Evolutionary conservation across 495 filamentous ascomycete genomes (phyloP).

Genomic region (Cercophora scortea): DNA sequence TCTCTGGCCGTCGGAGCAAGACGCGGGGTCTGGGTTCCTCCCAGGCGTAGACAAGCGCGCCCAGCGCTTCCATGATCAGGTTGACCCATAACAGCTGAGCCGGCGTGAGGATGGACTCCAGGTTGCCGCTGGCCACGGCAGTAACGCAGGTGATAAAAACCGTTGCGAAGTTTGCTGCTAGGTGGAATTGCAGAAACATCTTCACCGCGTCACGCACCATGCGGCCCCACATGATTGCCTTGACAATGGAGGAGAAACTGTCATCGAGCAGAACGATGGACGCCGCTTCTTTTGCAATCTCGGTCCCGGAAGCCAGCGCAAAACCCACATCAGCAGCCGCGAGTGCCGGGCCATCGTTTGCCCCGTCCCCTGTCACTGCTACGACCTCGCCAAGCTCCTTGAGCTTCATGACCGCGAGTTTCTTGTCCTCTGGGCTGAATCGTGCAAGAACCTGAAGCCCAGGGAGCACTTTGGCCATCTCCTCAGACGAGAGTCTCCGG

Average conservation of each 20-base stretch:
- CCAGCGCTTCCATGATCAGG: slow-evolving; percentile 93
- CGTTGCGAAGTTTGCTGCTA: slow-evolving; percentile 87
- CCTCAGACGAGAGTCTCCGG: slow-evolving; percentile 53
- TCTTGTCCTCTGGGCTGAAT: slow-evolving; percentile 79
- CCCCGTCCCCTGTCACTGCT: slow-evolving; percentile 88
- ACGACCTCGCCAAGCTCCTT: slow-evolving; percentile 86
- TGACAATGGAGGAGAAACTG: slow-evolving; percentile 85
- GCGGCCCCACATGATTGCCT: slow-evolving; percentile 81
- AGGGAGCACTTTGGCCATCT: slow-evolving; percentile 67
- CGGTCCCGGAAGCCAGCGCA: slow-evolving; percentile 86
- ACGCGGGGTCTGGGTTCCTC: slow-evolving; percentile 67
- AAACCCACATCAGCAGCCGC: slow-evolving; percentile 87
- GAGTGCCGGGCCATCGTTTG: slow-evolving; percentile 83
- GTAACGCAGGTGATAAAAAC: slow-evolving; percentile 80
- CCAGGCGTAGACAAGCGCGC: slow-evolving; percentile 83
- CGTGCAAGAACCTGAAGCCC: slow-evolving; percentile 76
- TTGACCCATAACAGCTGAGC: slow-evolving; percentile 91
- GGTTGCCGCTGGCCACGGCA: slow-evolving; percentile 55
- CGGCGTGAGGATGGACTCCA: slow-evolving; percentile 70
- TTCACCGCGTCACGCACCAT: slow-evolving; percentile 84
- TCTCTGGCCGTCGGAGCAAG: slow-evolving; percentile 67
- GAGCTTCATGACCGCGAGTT: slow-evolving; percentile 67
- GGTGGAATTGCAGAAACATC: slow-evolving; percentile 88
- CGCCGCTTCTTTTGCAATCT: slow-evolving; percentile 90
- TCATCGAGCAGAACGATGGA: slow-evolving; percentile 92